These are phyloP conservation scores for Leishmania aethiopica DNA, from an alignment of 208 protist species.

Conservation along the genomic window DNA sequence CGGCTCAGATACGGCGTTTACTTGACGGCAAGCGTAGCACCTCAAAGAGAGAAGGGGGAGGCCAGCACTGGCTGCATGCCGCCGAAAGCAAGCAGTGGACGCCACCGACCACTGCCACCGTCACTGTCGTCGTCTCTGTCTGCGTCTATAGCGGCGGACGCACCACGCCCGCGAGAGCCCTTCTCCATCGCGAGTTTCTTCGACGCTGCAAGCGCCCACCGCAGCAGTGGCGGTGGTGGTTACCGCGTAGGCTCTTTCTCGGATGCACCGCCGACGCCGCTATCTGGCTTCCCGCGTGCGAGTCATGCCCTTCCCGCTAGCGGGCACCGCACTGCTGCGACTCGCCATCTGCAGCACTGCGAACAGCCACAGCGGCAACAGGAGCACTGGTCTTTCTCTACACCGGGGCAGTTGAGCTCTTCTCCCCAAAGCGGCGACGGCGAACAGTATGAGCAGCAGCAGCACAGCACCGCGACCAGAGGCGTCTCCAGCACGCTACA, in stretches of 20 bases:
- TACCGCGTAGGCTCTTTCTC: slow-evolving; percentile 12
- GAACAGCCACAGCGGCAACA: slow-evolving; percentile 5
- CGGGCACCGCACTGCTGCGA: not conserved
- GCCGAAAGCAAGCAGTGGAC: slow-evolving; percentile 16
- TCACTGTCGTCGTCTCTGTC: slow-evolving; percentile 7
- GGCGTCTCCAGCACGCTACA: slow-evolving; percentile 42
- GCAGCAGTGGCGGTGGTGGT: not conserved
- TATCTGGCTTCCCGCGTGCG: not conserved
- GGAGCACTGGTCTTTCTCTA: slow-evolving; percentile 19
- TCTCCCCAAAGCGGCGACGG: not conserved
- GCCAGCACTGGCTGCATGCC: slow-evolving; percentile 15
- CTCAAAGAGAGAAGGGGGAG: not conserved
- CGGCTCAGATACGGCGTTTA: not conserved
- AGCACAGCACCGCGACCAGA: not conserved
- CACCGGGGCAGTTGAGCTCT: not conserved
- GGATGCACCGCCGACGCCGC: not conserved
- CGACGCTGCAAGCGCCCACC: slow-evolving; percentile 36
- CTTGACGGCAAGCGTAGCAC: not conserved
- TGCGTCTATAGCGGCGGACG: not conserved
- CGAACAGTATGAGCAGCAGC: slow-evolving; percentile 1
- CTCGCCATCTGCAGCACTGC: not conserved
- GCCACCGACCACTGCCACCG: slow-evolving; percentile 1
- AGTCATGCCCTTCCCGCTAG: slow-evolving; percentile 7
- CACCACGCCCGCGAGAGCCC: slow-evolving; percentile 13
- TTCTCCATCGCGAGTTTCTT: slow-evolving; percentile 57